A percentile compares a stretch with the other conserved stretches of the same genome.
Evolutionary conservation across 345 rosid genomes (phyloP).

Genomic region (Gossypium anomalum): DNA sequence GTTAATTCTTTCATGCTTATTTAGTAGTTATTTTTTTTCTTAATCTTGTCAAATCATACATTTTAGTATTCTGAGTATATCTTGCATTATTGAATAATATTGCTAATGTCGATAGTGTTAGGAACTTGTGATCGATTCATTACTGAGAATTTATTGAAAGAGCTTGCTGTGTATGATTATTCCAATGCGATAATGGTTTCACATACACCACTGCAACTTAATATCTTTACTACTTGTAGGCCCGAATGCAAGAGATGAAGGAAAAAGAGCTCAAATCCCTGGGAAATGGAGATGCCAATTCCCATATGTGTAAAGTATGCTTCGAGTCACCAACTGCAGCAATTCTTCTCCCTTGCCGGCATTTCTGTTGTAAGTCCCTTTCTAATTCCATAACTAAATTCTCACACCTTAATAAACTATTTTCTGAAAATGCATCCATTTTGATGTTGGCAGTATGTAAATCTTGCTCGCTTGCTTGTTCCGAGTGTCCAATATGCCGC

Average conservation of each 20-base stretch:
- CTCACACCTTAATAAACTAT: background rate
- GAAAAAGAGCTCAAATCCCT: conserved; percentile 74
- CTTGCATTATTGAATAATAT: background rate
- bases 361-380: conserved; percentile 85
- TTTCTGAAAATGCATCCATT: background rate
- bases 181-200: background rate
- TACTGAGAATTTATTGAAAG: background rate
- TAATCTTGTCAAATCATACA: background rate
- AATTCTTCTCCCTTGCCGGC: conserved; percentile 96
- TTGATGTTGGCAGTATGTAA: conserved; percentile 72
- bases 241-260: conserved; percentile 96
- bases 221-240: conserved; percentile 40
- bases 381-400: background rate
- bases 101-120: background rate
- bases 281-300: conserved; percentile 79
- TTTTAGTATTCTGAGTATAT: background rate
- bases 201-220: background rate
- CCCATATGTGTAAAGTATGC: conserved; percentile 95
- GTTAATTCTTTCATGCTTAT: background rate
- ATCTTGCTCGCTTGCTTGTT: conserved; percentile 97
- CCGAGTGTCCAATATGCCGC: conserved; percentile 97
- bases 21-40: background rate
- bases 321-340: conserved; percentile 95
- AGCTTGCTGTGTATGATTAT: background rate
- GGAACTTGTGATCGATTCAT: background rate